Base-by-base conservation (phyloP, 805 yeast species). In the Torulaspora franciscae region DNA sequence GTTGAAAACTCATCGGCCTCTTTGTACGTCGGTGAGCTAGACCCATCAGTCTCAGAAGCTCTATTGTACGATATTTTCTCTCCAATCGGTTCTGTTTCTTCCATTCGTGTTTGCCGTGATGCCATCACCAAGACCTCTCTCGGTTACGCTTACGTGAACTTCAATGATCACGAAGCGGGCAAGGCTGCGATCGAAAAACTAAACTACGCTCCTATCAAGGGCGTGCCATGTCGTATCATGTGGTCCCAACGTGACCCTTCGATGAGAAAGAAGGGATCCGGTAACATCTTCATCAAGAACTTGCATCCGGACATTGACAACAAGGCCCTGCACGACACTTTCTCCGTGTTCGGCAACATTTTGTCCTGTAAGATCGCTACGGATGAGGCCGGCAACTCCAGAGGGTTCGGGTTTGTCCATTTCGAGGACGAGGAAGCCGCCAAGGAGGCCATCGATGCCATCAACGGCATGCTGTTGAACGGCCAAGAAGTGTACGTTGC, bases 191-290 rank as follows among this genome's bases (percentile, higher is more conserved):
- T 93, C 68, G 95, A 89, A 67, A 93, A 88, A 72, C 80, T 93
- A 72, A 93, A 91, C 87, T 93, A 93, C 77, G 73, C 89, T 48
- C 81, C 81, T 63, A 82, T 93, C 74, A 90, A 90, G 71, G 97
- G 96, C 65, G 87, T 84, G 65, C 89, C 96, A 63, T 89, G 97
- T 75, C 88, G 99, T 73, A 91, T 93, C 76, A 93, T 93, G 98
- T 89, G 98, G 97, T 89, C 97, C 58, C 98, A 93, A 77, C 88
- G 98, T 75, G 98, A 93, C 70, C 98, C 99, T 55, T 79, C 96
- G 51, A 70, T 82, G 63, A 86, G 99, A 79, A 87, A 83, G 78
- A 83, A 83, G 66, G 97, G 97, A 70, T 84, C 87, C 54, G 97
- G 96, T 65, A 93, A 93, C 80, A 83, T 93, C 57, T 93, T 85